Percentiles rank a stretch among this genome's conserved stretches.
These are phyloP conservation scores for Aspergillus homomorphus DNA, from an alignment of 495 filamentous ascomycete genomes.

Conservation along the genomic window DNA sequence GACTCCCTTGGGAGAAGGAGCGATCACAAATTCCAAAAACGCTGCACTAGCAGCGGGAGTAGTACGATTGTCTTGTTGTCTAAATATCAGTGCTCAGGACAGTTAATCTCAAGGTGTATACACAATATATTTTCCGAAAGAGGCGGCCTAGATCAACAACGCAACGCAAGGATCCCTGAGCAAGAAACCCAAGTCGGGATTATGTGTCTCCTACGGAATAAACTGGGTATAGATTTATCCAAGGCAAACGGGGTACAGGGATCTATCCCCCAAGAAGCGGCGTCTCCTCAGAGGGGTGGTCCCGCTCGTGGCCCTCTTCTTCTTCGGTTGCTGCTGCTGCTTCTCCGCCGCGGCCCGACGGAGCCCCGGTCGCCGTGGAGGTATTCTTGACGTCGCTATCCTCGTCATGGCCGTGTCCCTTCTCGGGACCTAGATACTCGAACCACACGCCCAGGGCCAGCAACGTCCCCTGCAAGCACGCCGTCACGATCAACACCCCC, in stretches of 20 bases:
- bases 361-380: slow-evolving; percentile 17
- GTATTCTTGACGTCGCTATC: slow-evolving; percentile 29
- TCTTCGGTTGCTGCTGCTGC: background rate
- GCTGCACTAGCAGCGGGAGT: too few relatives aligned
- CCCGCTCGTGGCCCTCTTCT: slow-evolving; percentile 22
- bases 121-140: too few relatives aligned
- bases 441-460: slow-evolving; percentile 78
- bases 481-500: slow-evolving; percentile 84
- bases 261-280: slow-evolving; percentile 35
- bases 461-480: slow-evolving; percentile 78
- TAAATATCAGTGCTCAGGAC: too few relatives aligned
- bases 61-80: too few relatives aligned
- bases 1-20: too few relatives aligned
- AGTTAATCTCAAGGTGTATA: too few relatives aligned
- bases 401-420: slow-evolving; percentile 27
- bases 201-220: background rate
- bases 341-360: slow-evolving; percentile 5
- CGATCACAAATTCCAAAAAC: too few relatives aligned
- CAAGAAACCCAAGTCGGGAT: too few relatives aligned
- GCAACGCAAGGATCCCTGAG: too few relatives aligned
- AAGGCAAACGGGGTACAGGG: background rate
- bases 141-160: too few relatives aligned
- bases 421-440: slow-evolving; percentile 51
- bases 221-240: background rate
- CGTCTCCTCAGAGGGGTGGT: slow-evolving; percentile 45